Base-by-base conservation (phyloP, 2,329 filamentous ascomycete species). In the Nigrograna mackinnonii region DNA sequence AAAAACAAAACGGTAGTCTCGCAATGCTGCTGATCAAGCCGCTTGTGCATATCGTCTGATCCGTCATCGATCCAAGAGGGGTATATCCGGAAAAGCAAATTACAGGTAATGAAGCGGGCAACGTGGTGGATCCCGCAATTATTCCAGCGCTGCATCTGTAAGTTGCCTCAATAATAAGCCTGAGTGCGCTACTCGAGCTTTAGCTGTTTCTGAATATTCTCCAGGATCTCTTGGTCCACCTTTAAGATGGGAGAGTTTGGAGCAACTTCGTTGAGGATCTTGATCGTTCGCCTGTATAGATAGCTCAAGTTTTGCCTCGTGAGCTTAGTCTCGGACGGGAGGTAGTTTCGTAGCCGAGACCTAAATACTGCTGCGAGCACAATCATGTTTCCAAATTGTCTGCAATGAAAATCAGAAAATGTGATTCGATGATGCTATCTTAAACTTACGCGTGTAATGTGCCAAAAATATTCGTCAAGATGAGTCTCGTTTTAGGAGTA, bases 391-490 rank as follows among this genome's bases (percentile, higher is more conserved):
- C 94, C 92, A 75, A 95, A 99, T 89, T 99, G 94, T 5, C 91
- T 95, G 30, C 11, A 19, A 9, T 43, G 39, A 44, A 18, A 52
- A 60, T 57, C 67, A 55, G 50, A 43, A 38, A 28, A 26, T 12
- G 17, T 42, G 50, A 68, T 61, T 9, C 30, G 35, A 35, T 35
- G 16, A 26, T 11, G 35, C 12, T 11, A 11, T n/a, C 6, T 19
- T 33, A 12, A 31, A 83, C 89, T 82, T 87, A 95, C 89, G 92
- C 91, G 77, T 96, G 92, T 49, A 91, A 87, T 14, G 92, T 97
- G 39, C 92, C 91, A 69, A 96, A 95, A 18, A 96, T 85, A 58
- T 96, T 97, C n/a, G 92, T 97, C 41, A 97, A 85, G 38, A 96
- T 86, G 6, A 88, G 82, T 21, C 90, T 82, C 47, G 80, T 72